phyloP scores from a whole-genome alignment of 2,329 filamentous ascomycete species.

The Leptoxyphium fumago region DNA sequence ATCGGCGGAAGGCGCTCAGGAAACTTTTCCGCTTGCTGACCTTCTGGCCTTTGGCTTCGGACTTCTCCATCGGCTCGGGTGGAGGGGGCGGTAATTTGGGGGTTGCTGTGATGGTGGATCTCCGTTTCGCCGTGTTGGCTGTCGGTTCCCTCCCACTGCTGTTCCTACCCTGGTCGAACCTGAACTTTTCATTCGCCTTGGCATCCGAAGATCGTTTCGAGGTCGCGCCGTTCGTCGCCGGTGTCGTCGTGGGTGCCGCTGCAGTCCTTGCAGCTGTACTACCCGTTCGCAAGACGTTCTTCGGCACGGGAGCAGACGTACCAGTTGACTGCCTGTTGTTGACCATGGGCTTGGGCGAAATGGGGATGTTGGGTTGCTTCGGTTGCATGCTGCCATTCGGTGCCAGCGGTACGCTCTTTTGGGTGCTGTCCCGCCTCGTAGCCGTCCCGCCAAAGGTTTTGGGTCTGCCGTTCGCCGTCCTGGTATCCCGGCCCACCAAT shows the following conservation, averaged over 20 bases:
- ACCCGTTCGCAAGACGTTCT: neutral
- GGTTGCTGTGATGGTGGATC: slow-evolving; percentile 14
- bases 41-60: slow-evolving; percentile 17
- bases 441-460: slow-evolving; percentile 11
- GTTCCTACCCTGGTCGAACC: neutral
- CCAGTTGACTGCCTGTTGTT: neutral
- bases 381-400: neutral
- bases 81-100: slow-evolving; percentile 12
- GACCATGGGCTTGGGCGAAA: neutral
- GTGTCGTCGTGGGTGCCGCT: neutral
- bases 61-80: slow-evolving; percentile 6
- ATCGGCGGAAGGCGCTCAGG: slow-evolving; percentile 26
- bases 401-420: neutral
- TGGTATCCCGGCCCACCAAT: slow-evolving; percentile 3
- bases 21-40: slow-evolving; percentile 34
- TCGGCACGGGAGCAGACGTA: neutral
- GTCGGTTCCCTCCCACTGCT: slow-evolving; percentile 5
- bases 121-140: slow-evolving; percentile 17
- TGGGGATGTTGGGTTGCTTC: neutral
- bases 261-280: neutral
- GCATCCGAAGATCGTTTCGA: neutral
- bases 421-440: neutral
- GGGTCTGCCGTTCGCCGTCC: slow-evolving; percentile 10
- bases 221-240: neutral
- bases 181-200: neutral